These are phyloP conservation scores for Eimeria sp. DNA, from an alignment of 169 alveolate genomes.

Conservation along the genomic window DNA sequence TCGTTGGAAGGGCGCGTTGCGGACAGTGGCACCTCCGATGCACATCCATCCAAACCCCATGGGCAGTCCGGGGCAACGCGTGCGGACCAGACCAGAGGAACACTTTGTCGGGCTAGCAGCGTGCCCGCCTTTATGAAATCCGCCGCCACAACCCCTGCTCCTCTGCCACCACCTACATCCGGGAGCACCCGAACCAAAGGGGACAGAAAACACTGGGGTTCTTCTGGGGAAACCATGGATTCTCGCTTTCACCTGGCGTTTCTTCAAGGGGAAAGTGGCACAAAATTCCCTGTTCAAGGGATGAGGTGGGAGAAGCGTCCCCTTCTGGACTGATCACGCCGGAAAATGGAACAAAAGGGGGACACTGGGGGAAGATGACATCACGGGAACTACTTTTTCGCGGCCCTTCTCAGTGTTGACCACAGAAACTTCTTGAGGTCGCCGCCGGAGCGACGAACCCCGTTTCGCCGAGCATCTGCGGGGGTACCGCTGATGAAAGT, in stretches of 20 bases:
- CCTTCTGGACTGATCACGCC: not conserved
- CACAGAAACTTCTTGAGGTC: not conserved
- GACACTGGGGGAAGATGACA: not conserved
- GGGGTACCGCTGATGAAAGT: not conserved
- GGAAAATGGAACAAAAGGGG: not conserved
- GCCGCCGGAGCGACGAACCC: not conserved
- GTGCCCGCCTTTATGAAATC: slow-evolving; percentile 62
- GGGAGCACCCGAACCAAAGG: slow-evolving; percentile 21
- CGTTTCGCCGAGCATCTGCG: not conserved
- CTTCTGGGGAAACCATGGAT: not conserved
- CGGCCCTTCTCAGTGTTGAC: not conserved
- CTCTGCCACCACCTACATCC: slow-evolving; percentile 27
- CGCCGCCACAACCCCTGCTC: slow-evolving; percentile 47
- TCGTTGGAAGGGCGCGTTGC: not conserved
- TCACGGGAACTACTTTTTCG: not conserved
- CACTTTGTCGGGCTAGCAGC: not conserved
- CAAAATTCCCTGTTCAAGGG: not conserved
- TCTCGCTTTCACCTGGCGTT: not conserved
- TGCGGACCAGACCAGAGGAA: slow-evolving; percentile 51
- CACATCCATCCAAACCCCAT: not conserved
- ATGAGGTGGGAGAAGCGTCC: not conserved
- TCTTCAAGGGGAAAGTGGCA: not conserved
- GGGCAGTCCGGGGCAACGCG: slow-evolving; percentile 66
- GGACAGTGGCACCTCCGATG: not conserved
- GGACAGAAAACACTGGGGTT: slow-evolving; percentile 7